Percentiles rank a stretch among this genome's conserved stretches.
phyloP scores from a whole-genome alignment of 805 yeast genomes.

The Candida namnaoensis region DNA sequence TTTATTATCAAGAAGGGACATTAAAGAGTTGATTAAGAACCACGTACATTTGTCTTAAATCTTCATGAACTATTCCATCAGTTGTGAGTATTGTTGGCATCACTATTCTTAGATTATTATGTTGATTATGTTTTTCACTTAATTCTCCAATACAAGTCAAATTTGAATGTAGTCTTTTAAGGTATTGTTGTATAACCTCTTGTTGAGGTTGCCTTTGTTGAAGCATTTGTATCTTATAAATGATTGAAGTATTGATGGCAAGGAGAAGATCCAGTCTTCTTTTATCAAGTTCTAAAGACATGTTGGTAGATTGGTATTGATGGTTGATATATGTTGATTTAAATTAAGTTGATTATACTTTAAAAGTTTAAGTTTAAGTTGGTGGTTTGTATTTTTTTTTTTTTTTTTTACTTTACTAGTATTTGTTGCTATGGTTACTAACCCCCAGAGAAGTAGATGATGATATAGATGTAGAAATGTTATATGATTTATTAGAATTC shows the following conservation, averaged over 20 bases:
- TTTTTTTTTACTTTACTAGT: slow-evolving; percentile 11
- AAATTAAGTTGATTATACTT: too few relatives aligned
- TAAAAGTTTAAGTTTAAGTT: too few relatives aligned
- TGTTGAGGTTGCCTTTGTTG: slow-evolving; percentile 11
- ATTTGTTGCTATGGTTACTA: too few relatives aligned
- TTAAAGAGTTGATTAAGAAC: too few relatives aligned
- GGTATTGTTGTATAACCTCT: slow-evolving; percentile 13
- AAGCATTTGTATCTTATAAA: slow-evolving; percentile 15
- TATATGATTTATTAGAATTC: too few relatives aligned
- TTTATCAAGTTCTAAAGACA: slow-evolving; percentile 10
- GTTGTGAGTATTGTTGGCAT: neutral
- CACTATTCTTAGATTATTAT: neutral
- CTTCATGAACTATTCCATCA: neutral
- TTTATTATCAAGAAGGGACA: neutral
- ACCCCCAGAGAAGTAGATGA: too few relatives aligned
- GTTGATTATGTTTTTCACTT: slow-evolving; percentile 8
- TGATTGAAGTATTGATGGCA: slow-evolving; percentile 15
- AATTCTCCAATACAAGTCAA: slow-evolving; percentile 20
- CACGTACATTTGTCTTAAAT: neutral
- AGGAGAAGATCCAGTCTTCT: slow-evolving; percentile 14
- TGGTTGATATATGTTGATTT: too few relatives aligned
- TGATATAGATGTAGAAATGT: too few relatives aligned
- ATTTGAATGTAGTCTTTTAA: slow-evolving; percentile 19
- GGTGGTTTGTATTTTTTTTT: too few relatives aligned
- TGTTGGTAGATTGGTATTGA: neutral